Evolutionary conservation across 1,139 yeast genomes (phyloP), one percentile per base, ranked within the genome.

Genomic region (Pichia sp.): DNA sequence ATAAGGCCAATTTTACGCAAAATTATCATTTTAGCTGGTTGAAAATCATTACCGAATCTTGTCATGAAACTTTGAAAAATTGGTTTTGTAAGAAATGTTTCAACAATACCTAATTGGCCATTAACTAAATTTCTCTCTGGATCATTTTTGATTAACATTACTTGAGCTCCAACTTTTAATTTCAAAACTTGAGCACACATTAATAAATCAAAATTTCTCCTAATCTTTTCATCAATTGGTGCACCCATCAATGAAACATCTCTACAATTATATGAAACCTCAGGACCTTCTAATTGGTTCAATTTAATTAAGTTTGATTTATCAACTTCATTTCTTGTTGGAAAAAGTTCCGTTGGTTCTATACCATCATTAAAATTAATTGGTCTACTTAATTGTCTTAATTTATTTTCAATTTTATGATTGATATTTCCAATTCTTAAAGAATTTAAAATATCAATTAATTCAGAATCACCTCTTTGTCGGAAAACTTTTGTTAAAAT

Each of bases 91-190:
- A 55, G 39, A 56, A 92, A 89, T 46, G 79, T 90, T 26, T 86
- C 61, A 1, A 92, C 87, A 51, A 74, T 82, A 0, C 98, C 98
- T 37, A 90, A 67, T 0, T 96, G 80, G 0, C 98, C 98, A 64
- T 92, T 92, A 4, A 90, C 97, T 38, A 92, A 69, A 1, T 81
- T 73, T 59, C 89, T 96, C 44, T 85, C 74, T 2, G 53, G 29
- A 31, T 54, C 59, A 62, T 92, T 92, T 61, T 90, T 90, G 47
- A 90, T 76, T 70, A 94, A 81, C 97, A 92, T 92, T 0, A 92
- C 97, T 64, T 92, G 98, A 0, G 97, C 92, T 28, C 90, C 90
- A 39, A 73, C 71, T 59, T 89, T 90, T 54, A 92, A 67, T 25
- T 69, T 70, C 22, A 92, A 61, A 24, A 65, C 65, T 40, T 70